phyloP scores from a whole-genome alignment of 2,329 filamentous ascomycete genomes.

The Aspergillus sp. region DNA sequence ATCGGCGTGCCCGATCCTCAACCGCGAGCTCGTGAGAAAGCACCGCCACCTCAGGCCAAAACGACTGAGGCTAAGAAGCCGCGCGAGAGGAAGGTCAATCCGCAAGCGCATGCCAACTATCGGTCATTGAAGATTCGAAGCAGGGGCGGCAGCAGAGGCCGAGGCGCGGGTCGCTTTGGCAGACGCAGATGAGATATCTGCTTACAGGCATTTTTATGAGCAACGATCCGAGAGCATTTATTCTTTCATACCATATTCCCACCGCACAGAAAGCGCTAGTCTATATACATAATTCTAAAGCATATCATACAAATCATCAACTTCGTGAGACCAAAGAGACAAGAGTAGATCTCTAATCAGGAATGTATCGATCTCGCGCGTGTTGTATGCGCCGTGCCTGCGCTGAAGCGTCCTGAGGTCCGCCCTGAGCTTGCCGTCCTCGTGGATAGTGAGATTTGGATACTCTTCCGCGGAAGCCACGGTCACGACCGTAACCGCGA shows the following conservation, averaged over 20 bases:
- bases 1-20: conserved; percentile 24
- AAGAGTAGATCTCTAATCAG: conserved; percentile 23
- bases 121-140: conserved; percentile 48
- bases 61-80: conserved; percentile 26
- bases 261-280: conserved; percentile 4
- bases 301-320: conserved; percentile 4
- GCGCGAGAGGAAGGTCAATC: conserved; percentile 40
- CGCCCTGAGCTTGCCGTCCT: conserved; percentile 8
- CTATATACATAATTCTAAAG: conserved; percentile 10
- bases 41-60: conserved; percentile 13
- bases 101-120: conserved; percentile 50
- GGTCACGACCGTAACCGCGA: conserved; percentile 6
- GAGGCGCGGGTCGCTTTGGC: conserved; percentile 38
- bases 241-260: conserved; percentile 20
- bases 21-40: conserved; percentile 15
- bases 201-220: conserved; percentile 14
- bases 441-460: conserved; percentile 23
- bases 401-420: conserved; percentile 16
- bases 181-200: conserved; percentile 17
- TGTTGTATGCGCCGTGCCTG: conserved; percentile 28
- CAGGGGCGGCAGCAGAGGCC: conserved; percentile 34
- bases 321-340: background rate
- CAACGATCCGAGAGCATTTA: conserved; percentile 15
- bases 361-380: conserved; percentile 33
- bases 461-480: conserved; percentile 23